Conservation (phyloP, 371 early-diverging fungal genomes). For the Mortierella sp. region DNA sequence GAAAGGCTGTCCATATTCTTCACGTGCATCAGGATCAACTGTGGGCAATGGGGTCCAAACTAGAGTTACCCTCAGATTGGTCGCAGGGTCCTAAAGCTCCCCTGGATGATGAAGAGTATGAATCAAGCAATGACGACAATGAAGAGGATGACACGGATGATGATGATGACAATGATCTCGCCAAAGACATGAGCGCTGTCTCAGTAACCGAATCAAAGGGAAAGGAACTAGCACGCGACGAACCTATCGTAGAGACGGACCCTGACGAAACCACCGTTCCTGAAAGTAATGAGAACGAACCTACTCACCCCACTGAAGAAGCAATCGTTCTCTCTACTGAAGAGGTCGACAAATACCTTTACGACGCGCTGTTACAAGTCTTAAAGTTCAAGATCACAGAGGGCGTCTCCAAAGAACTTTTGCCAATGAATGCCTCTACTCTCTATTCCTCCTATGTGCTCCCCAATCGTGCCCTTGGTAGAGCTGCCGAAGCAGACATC, state of each 20-base stretch:
- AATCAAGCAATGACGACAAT: conserved; percentile 25
- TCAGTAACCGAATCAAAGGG: conserved; percentile 19
- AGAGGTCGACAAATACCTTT: conserved; percentile 73
- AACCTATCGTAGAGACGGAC: not conserved
- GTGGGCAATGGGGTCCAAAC: conserved; percentile 78
- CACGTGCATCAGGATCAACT: conserved; percentile 77
- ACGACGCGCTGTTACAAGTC: conserved; percentile 71
- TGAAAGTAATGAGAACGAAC: conserved; percentile 14
- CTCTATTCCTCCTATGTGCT: conserved; percentile 75
- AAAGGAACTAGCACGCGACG: conserved; percentile 11
- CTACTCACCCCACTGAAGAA: conserved; percentile 2
- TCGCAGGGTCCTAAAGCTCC: conserved; percentile 18
- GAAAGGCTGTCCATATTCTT: conserved; percentile 77
- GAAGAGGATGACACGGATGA: conserved; percentile 44
- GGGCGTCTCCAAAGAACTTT: conserved; percentile 57
- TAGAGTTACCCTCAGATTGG: conserved; percentile 62
- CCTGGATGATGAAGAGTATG: conserved; percentile 24
- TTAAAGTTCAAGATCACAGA: conserved; percentile 72
- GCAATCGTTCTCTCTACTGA: conserved; percentile 34
- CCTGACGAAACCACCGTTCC: not conserved
- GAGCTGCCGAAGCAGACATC: conserved; percentile 71
- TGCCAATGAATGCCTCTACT: conserved; percentile 76
- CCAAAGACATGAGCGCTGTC: conserved; percentile 7
- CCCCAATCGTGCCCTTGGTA: conserved; percentile 68
- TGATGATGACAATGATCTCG: conserved; percentile 35